phyloP scores from a whole-genome alignment of 306 rosid species.

The Vicia villosa region DNA sequence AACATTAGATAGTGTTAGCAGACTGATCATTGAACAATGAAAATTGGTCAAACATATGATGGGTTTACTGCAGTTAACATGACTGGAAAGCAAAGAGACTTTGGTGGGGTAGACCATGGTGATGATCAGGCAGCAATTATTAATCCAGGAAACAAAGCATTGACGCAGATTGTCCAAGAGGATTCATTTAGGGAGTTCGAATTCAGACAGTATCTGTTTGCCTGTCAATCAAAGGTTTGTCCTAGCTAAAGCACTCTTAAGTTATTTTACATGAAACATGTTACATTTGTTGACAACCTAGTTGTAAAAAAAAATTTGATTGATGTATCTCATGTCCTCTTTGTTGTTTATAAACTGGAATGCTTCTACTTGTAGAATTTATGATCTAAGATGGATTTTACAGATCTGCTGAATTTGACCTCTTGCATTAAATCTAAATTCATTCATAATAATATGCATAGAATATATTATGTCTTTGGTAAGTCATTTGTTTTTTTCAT shows the following conservation, averaged over 20 bases:
- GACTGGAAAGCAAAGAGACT: slow-evolving; percentile 79
- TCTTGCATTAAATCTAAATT: slow-evolving; percentile 1
- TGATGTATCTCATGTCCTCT: slow-evolving; percentile 21
- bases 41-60: slow-evolving; percentile 34
- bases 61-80: slow-evolving; percentile 59
- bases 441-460: slow-evolving; percentile 13
- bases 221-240: slow-evolving; percentile 91
- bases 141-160: slow-evolving; percentile 74
- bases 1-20: slow-evolving; percentile 26
- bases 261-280: slow-evolving; percentile 13
- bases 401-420: background rate
- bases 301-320: slow-evolving; percentile 24
- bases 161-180: slow-evolving; percentile 91
- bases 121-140: slow-evolving; percentile 91
- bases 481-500: slow-evolving; percentile 4
- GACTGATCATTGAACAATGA: slow-evolving; percentile 34
- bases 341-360: slow-evolving; percentile 25
- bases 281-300: slow-evolving; percentile 27
- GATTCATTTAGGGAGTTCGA: slow-evolving; percentile 98
- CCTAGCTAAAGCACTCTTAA: slow-evolving; percentile 34
- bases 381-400: slow-evolving; percentile 22
- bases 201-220: slow-evolving; percentile 91
- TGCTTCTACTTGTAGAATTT: slow-evolving; percentile 29
- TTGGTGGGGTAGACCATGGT: slow-evolving; percentile 85
- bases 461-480: slow-evolving; percentile 13